A percentile compares a stretch with the other conserved stretches of the same genome.
These are phyloP conservation scores for Aspergillus terreus DNA, from an alignment of 2,329 filamentous ascomycete species.

Conservation along the genomic window DNA sequence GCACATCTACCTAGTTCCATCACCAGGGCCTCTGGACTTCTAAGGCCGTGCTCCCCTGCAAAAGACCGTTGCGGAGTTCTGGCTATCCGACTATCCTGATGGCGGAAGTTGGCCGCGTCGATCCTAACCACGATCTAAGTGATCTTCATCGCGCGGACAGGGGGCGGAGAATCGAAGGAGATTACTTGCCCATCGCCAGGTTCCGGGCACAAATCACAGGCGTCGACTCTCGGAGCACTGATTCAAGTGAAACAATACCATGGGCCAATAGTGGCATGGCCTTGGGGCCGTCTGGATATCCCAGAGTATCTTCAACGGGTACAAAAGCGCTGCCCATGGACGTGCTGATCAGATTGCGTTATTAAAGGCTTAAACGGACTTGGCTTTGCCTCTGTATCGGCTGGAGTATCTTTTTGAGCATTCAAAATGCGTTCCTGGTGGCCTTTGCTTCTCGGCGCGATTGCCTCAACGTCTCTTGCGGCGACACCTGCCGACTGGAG, in stretches of 20 bases:
- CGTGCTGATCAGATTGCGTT: too few relatives aligned
- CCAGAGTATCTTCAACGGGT: not conserved
- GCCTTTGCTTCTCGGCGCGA: conserved; percentile 15
- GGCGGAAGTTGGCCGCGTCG: not conserved
- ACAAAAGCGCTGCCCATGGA: not conserved
- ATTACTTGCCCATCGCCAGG: not conserved
- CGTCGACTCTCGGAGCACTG: not conserved
- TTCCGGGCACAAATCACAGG: not conserved
- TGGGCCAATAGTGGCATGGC: not conserved
- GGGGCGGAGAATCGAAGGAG: not conserved
- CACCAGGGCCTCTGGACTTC: too few relatives aligned
- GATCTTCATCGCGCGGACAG: not conserved
- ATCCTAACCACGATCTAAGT: not conserved
- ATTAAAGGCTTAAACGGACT: too few relatives aligned
- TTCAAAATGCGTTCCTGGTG: conserved; percentile 18
- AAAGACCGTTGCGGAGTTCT: not conserved
- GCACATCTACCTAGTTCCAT: too few relatives aligned
- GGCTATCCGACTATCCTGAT: not conserved
- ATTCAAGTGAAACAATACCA: not conserved
- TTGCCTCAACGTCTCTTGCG: conserved; percentile 23
- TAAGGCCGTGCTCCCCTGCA: too few relatives aligned
- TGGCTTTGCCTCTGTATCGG: not conserved
- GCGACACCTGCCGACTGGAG: conserved; percentile 38
- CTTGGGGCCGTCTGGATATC: not conserved
- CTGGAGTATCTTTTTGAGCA: not conserved